Conservation (phyloP, 768 basidiomycete genomes). For the Termitomyces sp. region DNA sequence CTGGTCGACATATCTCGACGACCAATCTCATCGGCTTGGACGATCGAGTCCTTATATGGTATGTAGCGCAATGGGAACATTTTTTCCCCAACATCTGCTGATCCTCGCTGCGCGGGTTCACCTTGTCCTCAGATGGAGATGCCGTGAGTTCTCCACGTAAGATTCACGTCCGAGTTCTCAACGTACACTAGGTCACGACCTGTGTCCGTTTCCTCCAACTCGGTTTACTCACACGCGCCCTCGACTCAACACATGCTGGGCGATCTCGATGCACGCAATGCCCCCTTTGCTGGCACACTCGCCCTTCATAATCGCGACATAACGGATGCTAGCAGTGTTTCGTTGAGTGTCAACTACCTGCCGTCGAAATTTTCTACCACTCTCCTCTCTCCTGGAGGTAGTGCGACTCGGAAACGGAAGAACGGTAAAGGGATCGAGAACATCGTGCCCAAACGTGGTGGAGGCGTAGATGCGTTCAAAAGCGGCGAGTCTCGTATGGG, state of each 20-base stretch:
- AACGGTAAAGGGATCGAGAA: slow-evolving; percentile 19
- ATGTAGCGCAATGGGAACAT: slow-evolving; percentile 13
- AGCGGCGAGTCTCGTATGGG: slow-evolving; percentile 38
- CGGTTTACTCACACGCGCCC: slow-evolving; percentile 39
- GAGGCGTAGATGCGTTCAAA: slow-evolving; percentile 53
- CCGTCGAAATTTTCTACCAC: slow-evolving; percentile 56
- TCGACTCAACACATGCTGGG: slow-evolving; percentile 45
- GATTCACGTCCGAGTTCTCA: slow-evolving; percentile 8
- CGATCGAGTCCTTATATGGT: slow-evolving; percentile 13
- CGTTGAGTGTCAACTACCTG: slow-evolving; percentile 49
- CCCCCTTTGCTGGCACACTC: slow-evolving; percentile 27
- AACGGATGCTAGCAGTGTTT: slow-evolving; percentile 17
- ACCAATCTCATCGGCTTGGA: background rate
- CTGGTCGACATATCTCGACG: slow-evolving; percentile 49
- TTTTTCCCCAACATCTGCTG: slow-evolving; percentile 6
- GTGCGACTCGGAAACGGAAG: slow-evolving; percentile 19
- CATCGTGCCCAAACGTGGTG: slow-evolving; percentile 51
- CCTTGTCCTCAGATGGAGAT: slow-evolving; percentile 10
- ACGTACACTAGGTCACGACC: slow-evolving; percentile 22
- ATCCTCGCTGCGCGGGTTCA: background rate
- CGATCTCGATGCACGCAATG: slow-evolving; percentile 23
- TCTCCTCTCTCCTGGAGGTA: slow-evolving; percentile 32
- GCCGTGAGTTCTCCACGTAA: slow-evolving; percentile 9
- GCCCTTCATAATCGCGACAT: background rate
- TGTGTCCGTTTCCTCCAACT: slow-evolving; percentile 34